Evolutionary conservation across 306 rosid species (phyloP).

Genomic region (Quercus mongolica): DNA sequence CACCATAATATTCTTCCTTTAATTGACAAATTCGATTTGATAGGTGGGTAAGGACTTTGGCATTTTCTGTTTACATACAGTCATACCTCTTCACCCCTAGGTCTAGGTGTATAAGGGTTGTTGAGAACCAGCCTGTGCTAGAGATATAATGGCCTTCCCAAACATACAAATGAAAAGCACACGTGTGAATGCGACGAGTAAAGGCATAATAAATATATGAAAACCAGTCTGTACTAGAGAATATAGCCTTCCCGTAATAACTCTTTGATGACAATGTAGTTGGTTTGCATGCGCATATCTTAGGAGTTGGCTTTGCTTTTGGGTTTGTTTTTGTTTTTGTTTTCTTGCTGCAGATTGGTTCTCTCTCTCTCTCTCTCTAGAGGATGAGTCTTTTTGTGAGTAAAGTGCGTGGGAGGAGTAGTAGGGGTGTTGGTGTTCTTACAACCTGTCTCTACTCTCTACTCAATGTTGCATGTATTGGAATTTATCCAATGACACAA

Average conservation of each 20-base stretch:
- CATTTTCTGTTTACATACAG: neutral
- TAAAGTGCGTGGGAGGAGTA: too few relatives aligned
- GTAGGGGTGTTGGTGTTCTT: neutral
- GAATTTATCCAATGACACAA: conserved; percentile 6
- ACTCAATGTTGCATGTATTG: neutral
- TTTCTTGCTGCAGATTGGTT: too few relatives aligned
- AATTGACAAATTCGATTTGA: neutral
- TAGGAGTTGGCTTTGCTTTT: too few relatives aligned
- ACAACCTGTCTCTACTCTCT: neutral
- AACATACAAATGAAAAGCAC: neutral
- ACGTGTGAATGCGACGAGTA: neutral
- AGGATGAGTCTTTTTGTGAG: too few relatives aligned
- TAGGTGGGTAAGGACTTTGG: neutral
- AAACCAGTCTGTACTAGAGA: too few relatives aligned
- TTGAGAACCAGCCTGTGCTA: too few relatives aligned
- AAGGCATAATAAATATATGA: neutral
- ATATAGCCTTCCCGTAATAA: too few relatives aligned
- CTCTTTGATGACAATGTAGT: neutral
- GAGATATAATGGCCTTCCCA: too few relatives aligned
- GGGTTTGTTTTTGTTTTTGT: too few relatives aligned
- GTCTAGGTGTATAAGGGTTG: too few relatives aligned
- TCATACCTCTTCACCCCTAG: neutral
- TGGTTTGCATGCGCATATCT: neutral
- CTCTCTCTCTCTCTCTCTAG: too few relatives aligned
- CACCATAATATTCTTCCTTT: neutral